Conservation (phyloP, 2,329 filamentous ascomycete genomes). For the Aspergillus piperis region DNA sequence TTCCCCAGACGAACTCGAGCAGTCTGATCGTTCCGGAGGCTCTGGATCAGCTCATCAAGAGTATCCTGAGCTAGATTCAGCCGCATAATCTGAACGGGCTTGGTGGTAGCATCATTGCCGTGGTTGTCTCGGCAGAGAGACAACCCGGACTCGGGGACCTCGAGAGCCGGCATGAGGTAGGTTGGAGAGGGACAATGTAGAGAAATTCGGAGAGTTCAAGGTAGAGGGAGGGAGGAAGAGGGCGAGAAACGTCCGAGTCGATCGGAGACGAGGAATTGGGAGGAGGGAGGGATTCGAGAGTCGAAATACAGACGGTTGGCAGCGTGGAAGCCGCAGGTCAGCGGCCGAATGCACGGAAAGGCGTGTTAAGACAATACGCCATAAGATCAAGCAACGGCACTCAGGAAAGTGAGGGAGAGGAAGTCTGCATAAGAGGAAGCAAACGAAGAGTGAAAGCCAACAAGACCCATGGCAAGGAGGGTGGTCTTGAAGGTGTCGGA, state of each 20-base stretch:
- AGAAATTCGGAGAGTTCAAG: conserved; percentile 3
- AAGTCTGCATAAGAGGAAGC: conserved; percentile 22
- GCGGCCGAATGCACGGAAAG: conserved; percentile 38
- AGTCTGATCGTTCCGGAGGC: conserved; percentile 44
- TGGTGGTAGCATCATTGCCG: conserved; percentile 31
- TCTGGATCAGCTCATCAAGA: conserved; percentile 49
- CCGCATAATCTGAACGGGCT: conserved; percentile 49
- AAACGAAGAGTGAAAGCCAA: conserved; percentile 17
- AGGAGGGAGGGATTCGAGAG: conserved; percentile 18
- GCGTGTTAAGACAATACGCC: conserved; percentile 33
- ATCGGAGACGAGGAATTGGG: conserved; percentile 17
- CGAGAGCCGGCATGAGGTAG: conserved; percentile 37
- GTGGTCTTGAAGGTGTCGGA: conserved; percentile 9
- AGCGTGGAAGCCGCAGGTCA: conserved; percentile 43
- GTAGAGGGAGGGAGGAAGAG: conserved; percentile 1
- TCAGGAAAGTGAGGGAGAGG: conserved; percentile 12
- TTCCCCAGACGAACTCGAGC: conserved; percentile 51
- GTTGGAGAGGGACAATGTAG: conserved; percentile 10
- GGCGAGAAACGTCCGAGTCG: conserved; percentile 4
- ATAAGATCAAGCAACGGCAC: conserved; percentile 30
- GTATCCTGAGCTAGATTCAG: conserved; percentile 48
- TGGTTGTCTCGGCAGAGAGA: conserved; percentile 40
- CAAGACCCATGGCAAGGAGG: conserved; percentile 25
- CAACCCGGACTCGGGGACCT: conserved; percentile 43
- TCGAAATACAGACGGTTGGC: conserved; percentile 33